Percentiles rank a stretch among this genome's conserved stretches.
These are phyloP conservation scores for Moricandia moricandioides DNA, from an alignment of 345 rosid genomes.

Conservation along the genomic window DNA sequence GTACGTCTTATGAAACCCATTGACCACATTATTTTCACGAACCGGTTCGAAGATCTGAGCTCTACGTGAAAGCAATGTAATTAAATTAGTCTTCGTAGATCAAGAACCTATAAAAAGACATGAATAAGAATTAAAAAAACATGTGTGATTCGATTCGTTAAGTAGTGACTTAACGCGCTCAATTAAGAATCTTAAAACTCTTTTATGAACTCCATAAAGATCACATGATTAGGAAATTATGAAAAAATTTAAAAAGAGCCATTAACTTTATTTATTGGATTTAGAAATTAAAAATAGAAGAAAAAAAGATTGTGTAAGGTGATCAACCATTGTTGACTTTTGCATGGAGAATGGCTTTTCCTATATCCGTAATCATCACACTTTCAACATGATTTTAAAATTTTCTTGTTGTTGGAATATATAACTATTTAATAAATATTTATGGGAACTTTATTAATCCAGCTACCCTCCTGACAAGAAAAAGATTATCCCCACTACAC, in stretches of 20 bases:
- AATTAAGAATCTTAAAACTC: background rate
- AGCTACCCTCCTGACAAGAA: no score
- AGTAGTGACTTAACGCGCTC: background rate
- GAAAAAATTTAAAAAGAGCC: background rate
- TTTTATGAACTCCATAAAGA: background rate
- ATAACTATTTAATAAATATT: no score
- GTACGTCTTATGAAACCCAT: slow-evolving; percentile 26
- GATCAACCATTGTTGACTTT: background rate
- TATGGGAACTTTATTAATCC: no score
- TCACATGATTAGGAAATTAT: background rate
- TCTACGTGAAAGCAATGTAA: background rate
- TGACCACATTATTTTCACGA: slow-evolving; percentile 21
- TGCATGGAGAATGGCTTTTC: background rate
- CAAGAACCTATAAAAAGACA: background rate
- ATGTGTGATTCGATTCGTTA: background rate
- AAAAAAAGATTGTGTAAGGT: background rate
- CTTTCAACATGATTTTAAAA: no score
- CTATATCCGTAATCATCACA: background rate
- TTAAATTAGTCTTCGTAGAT: background rate
- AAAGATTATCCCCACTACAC: no score
- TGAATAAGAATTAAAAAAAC: background rate
- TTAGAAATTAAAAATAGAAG: background rate
- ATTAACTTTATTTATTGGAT: no score
- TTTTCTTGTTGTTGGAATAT: no score
- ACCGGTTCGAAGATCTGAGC: slow-evolving; percentile 2